Percentiles rank a stretch among this genome's conserved stretches.
Conservation (phyloP, 768 basidiomycete species). For the Coprinopsis marcescibilis region DNA sequence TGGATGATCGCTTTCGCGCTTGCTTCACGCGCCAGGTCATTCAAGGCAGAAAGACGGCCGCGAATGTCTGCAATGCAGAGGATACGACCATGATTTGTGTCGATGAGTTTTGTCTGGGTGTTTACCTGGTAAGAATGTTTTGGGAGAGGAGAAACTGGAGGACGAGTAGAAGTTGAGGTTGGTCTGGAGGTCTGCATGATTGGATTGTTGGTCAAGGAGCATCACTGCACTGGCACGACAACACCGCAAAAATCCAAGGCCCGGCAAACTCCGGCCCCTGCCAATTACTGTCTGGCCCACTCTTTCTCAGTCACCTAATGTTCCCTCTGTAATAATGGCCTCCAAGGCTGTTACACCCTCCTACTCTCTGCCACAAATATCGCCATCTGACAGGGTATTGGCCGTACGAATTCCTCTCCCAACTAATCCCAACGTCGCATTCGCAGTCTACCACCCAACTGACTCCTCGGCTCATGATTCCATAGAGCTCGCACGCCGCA, state of each 20-base stretch:
- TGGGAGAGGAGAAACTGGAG: slow-evolving; percentile 51
- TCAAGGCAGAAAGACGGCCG: slow-evolving; percentile 82
- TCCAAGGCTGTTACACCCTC: background rate
- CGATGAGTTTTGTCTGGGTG: slow-evolving; percentile 74
- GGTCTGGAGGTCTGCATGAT: slow-evolving; percentile 49
- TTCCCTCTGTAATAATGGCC: background rate
- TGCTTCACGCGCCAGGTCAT: slow-evolving; percentile 83
- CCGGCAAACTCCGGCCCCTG: slow-evolving; percentile 20
- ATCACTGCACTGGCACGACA: background rate
- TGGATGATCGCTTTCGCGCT: slow-evolving; percentile 93
- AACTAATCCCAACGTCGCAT: slow-evolving; percentile 35
- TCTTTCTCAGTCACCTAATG: background rate
- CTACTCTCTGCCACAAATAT: background rate
- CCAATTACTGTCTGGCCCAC: slow-evolving; percentile 13
- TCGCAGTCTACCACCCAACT: slow-evolving; percentile 33
- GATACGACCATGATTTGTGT: slow-evolving; percentile 77
- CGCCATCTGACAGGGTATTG: slow-evolving; percentile 9
- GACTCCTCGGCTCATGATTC: slow-evolving; percentile 26
- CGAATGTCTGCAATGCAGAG: slow-evolving; percentile 94
- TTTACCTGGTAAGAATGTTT: slow-evolving; percentile 42
- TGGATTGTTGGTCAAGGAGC: slow-evolving; percentile 34
- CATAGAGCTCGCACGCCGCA: slow-evolving; percentile 53
- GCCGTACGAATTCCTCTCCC: slow-evolving; percentile 35
- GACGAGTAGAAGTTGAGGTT: slow-evolving; percentile 55
- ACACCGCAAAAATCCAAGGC: slow-evolving; percentile 11